Base-by-base conservation (phyloP, 2,329 filamentous ascomycete genomes). In the Fusarium burgessii region DNA sequence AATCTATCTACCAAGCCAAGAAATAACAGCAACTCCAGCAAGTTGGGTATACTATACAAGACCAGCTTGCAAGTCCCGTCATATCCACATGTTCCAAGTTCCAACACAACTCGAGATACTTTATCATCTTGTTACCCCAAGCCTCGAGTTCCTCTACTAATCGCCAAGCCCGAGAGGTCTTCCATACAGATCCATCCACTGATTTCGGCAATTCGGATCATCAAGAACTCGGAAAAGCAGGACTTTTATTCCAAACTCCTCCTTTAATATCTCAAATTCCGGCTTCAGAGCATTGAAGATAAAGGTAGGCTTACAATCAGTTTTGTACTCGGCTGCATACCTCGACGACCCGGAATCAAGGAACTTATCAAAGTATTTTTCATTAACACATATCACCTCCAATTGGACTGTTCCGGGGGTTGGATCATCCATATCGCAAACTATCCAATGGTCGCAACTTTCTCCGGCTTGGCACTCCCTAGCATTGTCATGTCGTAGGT, bases 1-100 rank as follows among this genome's bases (percentile, higher is more conserved):
- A 23, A 23, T 23, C 23, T 23, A 23, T 9, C 12, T 5, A n/a
- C 12, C 32, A 10, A 25, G 8, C 14, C 4, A 13, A 14, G 11
- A 23, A 8, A 6, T 5, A 50, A 35, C 3, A 8, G 7, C 1
- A 25, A 11, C 17, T 17, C 15, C 8, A 25, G 18, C n/a, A 18
- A 11, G 14, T 14, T 15, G 2, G 10, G 4, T 3, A 25, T 13
- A 5, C 10, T 4, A 29, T 18, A 6, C 10, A 7, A n/a, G 29
- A 14, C 6, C 13, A 14, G 15, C 13, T 36, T 3, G 3, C 3
- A n/a, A 17, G 10, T 4, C 29, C 11, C 15, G 6, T n/a, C 5
- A 17, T 14, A 9, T 18, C 8, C 15, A 18, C 1, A 2, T 14
- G 12, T 14, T 25, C 6, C 5, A 20, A 25, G 15, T 25, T 12